Evolutionary conservation across 192 early-diverging fungal species (phyloP).

Genomic region (Mortierella hygrophila): DNA sequence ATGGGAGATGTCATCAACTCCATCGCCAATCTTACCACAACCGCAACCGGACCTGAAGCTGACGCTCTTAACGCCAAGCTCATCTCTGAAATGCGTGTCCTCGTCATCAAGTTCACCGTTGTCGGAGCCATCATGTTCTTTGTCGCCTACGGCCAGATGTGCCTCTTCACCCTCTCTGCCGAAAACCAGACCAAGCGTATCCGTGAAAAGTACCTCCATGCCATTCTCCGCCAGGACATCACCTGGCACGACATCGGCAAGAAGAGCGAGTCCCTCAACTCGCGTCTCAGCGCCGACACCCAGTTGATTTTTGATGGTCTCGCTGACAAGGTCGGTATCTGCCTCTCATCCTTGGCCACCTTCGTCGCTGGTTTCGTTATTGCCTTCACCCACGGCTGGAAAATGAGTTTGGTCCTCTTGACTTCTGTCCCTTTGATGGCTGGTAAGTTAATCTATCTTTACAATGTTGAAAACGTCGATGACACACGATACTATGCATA

Average conservation of each 20-base stretch:
- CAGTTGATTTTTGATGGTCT: conserved; percentile 91
- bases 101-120: conserved; percentile 49
- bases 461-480: not conserved
- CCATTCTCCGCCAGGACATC: conserved; percentile 89
- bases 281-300: conserved; percentile 89
- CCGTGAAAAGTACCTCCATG: conserved; percentile 77
- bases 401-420: conserved; percentile 84
- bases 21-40: conserved; percentile 58
- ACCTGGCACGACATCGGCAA: conserved; percentile 86
- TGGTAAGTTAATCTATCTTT: conserved; percentile 8
- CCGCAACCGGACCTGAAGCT: conserved; percentile 60
- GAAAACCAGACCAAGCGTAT: conserved; percentile 80
- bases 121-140: conserved; percentile 41
- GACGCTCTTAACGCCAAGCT: conserved; percentile 22
- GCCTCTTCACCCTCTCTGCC: conserved; percentile 51
- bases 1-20: conserved; percentile 68
- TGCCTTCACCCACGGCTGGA: conserved; percentile 87
- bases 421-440: conserved; percentile 82
- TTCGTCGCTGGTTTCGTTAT: conserved; percentile 83
- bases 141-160: conserved; percentile 55
- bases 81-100: conserved; percentile 61
- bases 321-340: conserved; percentile 84
- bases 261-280: conserved; percentile 85
- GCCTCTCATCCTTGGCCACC: conserved; percentile 70
- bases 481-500: not conserved